Evolutionary conservation across 108 stramenopile species (phyloP), one percentile per base, ranked within the genome.

Genomic region (Aurantiochytrium sp.): DNA sequence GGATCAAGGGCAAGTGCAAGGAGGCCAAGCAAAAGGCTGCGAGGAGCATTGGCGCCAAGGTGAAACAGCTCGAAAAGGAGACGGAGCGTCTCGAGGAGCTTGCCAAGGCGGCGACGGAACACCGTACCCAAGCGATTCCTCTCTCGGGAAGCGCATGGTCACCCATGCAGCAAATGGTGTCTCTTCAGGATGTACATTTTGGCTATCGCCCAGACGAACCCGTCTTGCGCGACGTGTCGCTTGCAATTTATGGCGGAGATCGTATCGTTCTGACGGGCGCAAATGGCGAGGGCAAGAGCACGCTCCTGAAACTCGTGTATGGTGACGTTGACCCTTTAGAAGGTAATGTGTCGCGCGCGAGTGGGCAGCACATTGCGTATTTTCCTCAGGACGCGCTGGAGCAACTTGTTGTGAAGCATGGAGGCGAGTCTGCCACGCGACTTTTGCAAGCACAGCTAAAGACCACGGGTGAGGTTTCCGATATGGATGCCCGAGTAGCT

Each of bases 21-120:
- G 95, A 95, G 89, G 91, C 93, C 25, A 94, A 94, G 87, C 95
- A 95, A 89, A 92, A 94, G 58, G 94, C 93, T 5, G 94, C 93
- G 87, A 47, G 89, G 47, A 91, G 93, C 16, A 91, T 92, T 5
- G 94, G 94, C 4, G 89, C 95, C 42, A 94, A 93, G 88, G 19
- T 94, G 73, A 93, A 93, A 71, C 73, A 60, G 60, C 8, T 89
- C 4, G 91, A 90, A 44, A 59, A 60, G 25, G 87, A 94, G 72
- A 47, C 88, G 5, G 87, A 88, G 16, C 60, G 49, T 18, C 19
- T 91, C 8, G 89, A 94, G 64, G 91, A 93, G 58, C 25, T 89
- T 14, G 72, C 87, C 44, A 60, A 72, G 16, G 18, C 91, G 43
- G 89, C 93, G 42, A 60, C 57, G 21, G 87, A 21, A 44, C 93